Evolutionary conservation across 2,329 filamentous ascomycete genomes (phyloP), one percentile per base, ranked within the genome.

Genomic region (Alternaria arborescens): DNA sequence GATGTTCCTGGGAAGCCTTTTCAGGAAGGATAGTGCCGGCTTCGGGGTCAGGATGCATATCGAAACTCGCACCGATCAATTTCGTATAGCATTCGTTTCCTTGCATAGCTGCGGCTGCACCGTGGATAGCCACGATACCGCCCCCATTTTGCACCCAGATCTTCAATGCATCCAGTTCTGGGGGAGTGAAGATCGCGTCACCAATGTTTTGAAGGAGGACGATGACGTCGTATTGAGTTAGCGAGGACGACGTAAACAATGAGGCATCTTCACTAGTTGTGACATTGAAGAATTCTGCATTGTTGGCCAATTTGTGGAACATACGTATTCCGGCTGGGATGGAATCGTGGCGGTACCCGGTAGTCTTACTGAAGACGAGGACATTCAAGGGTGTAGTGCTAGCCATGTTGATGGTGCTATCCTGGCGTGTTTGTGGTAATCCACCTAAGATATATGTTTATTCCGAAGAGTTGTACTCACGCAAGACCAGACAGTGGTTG

Each of bases 311-410:
- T 14, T 54, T 32, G 22, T 57, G 52, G 18, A 73, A 48, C 11
- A 65, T 52, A 14, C 46, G 8, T 18, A 74, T 66, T 18, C 61
- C 66, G 3, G 68, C 44, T 3, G 67, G 58, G 6, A 76, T 75
- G 26, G 70, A 74, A 26, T 52, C 52, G 46, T 75, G 72, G n/a
- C 71, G 70, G 61, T 75, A 75, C 40, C 60, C 64, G 8, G 63
- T 52, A 26, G 71, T 73, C 54, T 72, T 73, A 54, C 64, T 71
- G 62, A 75, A 75, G 48, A 75, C 41, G 18, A 75, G 61, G 22
- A 71, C 55, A 11, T 59, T 48, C 48, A 68, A 52, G 26, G 64
- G 53, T 10, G 43, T 2, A 8, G 8, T 11, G 24, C 24, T 26
- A 11, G 46, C 1, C 58, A 57, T 60, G 51, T 43, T 34, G 16